phyloP scores from a whole-genome alignment of 139 green algal genomes.

The Coccomyxa sp. region DNA sequence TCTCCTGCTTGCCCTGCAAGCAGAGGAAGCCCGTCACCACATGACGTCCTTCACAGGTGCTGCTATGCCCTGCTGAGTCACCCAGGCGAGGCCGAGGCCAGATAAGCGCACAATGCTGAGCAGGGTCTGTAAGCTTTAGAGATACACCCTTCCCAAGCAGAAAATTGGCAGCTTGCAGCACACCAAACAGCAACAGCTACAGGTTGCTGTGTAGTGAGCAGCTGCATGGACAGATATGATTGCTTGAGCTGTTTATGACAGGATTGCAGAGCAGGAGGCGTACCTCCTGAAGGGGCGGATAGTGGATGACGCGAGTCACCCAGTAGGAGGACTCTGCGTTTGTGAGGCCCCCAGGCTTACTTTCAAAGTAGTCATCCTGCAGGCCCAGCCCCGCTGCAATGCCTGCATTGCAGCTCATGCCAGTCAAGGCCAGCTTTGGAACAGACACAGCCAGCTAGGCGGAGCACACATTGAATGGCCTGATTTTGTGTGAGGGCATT shows the following conservation, averaged over 20 bases:
- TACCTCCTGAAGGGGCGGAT: conserved; percentile 31
- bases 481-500: background rate
- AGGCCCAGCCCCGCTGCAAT: conserved; percentile 47
- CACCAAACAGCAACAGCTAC: too few species aligned
- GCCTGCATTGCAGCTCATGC: too few species aligned
- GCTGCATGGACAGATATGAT: background rate
- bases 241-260: conserved; percentile 4
- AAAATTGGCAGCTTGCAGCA: background rate
- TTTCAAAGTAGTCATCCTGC: conserved; percentile 26
- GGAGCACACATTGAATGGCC: background rate
- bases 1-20: too few species aligned
- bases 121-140: too few species aligned
- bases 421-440: too few species aligned
- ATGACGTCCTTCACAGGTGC: too few species aligned
- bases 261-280: background rate
- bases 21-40: too few species aligned
- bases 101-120: too few species aligned
- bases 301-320: conserved; percentile 44
- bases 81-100: too few species aligned
- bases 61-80: too few species aligned
- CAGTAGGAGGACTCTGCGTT: conserved; percentile 30
- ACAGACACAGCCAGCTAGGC: background rate
- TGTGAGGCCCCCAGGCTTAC: background rate
- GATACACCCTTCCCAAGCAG: too few species aligned
- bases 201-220: too few species aligned